Base-by-base conservation (phyloP, 2,329 filamentous ascomycete genomes). In the Alternaria brassicicola region DNA sequence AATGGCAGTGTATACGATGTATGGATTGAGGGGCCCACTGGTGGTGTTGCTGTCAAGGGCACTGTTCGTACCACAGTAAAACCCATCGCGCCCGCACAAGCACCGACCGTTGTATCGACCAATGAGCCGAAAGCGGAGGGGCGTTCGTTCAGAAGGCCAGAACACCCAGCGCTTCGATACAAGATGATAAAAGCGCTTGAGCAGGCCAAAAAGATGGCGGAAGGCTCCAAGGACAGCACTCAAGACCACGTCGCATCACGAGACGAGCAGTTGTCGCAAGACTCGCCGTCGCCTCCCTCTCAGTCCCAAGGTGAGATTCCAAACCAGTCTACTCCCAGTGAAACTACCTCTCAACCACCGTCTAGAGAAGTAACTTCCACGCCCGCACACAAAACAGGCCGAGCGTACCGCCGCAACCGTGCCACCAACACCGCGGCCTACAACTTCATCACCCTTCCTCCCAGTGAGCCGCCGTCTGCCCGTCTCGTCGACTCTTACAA, bases 21-120 rank as follows among this genome's bases (percentile, higher is more conserved):
- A 57, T 81, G 75, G 78, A 77, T 73, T 52, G 76, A 80, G 69
- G 79, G 72, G 13, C 76, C 72, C 7, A 73, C 78, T 66, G 73
- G 78, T 67, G 64, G 75, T 23, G 70, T 82, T 50, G 80, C 80
- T 36, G 80, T 83, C 5, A 82, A 79, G 59, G 81, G 78, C 17
- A 78, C 64, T 8, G 66, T 75, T 17, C 60, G 50, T 8, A 67
- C 71, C 6, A 49, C 50, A 10, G 26, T 33, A 13, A 61, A n/a
- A 8, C 26, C 26, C n/a, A 5, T n/a, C 2, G 3, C 9, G 38
- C 10, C 52, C 6, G 6, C 15, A 9, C 35, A 33, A 13, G 17
- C n/a, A 35, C 17, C 28, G 6, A 26, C 26, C 4, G 28, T 3
- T 23, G 25, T 4, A 35, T 30, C 47, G n/a, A 30, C n/a, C 17